Conservation (phyloP, 177 flowering plant species). For the Vitis hybrid region DNA sequence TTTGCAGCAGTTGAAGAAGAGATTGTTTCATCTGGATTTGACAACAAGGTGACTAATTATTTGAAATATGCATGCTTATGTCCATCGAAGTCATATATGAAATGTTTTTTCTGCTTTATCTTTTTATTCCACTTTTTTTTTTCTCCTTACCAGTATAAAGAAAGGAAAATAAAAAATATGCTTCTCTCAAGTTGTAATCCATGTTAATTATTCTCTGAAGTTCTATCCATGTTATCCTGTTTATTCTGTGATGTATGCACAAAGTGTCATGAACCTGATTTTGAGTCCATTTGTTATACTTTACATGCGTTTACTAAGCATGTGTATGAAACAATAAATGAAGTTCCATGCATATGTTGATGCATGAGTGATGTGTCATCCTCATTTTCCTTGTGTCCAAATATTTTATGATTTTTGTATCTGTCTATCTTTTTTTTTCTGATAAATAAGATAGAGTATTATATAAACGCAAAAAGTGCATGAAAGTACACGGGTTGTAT, state of each 20-base stretch:
- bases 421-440: too few species aligned
- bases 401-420: background rate
- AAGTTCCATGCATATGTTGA: background rate
- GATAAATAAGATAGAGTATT: too few species aligned
- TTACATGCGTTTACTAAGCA: background rate
- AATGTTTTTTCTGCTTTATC: background rate
- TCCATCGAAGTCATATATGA: background rate
- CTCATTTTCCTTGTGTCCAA: background rate
- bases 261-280: too few species aligned
- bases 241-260: too few species aligned
- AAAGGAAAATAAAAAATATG: too few species aligned
- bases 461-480: too few species aligned
- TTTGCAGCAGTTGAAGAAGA: constrained; percentile 76
- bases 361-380: background rate
- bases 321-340: background rate
- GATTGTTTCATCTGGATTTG: constrained; percentile 77
- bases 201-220: too few species aligned
- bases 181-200: too few species aligned
- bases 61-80: background rate
- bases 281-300: too few species aligned
- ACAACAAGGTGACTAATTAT: constrained; percentile 69
- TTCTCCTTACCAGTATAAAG: background rate
- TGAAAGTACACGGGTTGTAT: too few species aligned
- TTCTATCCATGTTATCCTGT: too few species aligned
- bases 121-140: background rate